phyloP scores from a whole-genome alignment of 2,329 filamentous ascomycete genomes.

The Orbilia javanica region DNA sequence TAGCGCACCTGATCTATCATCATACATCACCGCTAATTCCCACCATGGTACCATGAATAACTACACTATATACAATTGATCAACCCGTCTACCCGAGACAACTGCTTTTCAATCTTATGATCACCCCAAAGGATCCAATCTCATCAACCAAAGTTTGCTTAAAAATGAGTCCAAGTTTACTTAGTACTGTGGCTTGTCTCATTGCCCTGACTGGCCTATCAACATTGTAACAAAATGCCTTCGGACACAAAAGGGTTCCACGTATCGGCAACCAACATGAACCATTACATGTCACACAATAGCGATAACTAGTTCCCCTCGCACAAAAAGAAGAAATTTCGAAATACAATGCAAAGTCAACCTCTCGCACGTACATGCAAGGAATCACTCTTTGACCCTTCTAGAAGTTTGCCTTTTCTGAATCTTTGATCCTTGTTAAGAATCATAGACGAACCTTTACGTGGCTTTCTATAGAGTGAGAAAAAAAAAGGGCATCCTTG shows the following conservation, averaged over 20 bases:
- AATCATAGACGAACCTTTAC: neutral
- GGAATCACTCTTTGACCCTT: constrained; percentile 20
- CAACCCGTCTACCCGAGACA: no score
- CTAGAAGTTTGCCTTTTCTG: constrained; percentile 53
- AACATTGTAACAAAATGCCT: neutral
- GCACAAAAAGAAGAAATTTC: neutral
- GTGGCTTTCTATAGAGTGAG: neutral
- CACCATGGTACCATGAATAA: no score
- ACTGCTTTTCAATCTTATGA: neutral
- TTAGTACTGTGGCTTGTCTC: no score
- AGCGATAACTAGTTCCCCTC: constrained; percentile 1
- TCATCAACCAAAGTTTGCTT: no score
- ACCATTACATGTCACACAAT: constrained; percentile 11
- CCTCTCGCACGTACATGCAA: neutral
- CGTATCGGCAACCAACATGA: constrained; percentile 1
- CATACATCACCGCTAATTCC: no score
- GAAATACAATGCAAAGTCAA: no score
- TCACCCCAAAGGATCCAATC: neutral
- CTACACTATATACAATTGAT: no score
- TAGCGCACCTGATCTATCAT: no score
- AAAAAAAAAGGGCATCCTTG: neutral
- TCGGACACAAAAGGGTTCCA: neutral
- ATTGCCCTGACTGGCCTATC: no score
- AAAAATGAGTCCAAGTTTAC: no score
- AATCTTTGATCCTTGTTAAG: no score